Base-by-base conservation (phyloP, 31 red algal species). In the Odonthalia washingtoniensis region DNA sequence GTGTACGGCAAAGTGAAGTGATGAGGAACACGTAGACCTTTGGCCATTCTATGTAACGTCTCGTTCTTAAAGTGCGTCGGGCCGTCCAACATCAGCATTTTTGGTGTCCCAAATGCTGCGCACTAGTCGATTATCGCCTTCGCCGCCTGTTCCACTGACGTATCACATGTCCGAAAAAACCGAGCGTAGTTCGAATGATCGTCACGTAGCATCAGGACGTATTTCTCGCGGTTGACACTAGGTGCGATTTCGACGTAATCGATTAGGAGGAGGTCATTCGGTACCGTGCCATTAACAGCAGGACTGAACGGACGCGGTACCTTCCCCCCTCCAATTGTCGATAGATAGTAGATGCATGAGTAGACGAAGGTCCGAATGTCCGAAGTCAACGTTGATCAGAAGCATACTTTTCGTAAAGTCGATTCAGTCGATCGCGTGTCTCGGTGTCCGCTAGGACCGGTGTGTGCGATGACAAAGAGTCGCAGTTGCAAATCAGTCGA, bases 331-430 rank as follows among this genome's bases (percentile, higher is more conserved):
- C 66, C 66, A 32, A 70, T 9, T 28, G 66, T 32, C 66, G 66
- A 70, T 70, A 70, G 66, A 70, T 27, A 70, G 28, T 70, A 27
- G 34, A 70, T 70, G 66, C 66, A 70, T 12, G 66, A 9, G 34
- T 6, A 12, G 12, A 32, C 12, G 34, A 70, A 70, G 16, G 66
- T 12, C 12, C 28, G 9, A 27, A 70, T 37, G 66, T 70, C 16
- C 6, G 66, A 28, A 6, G 66, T 27, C 12, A 32, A 34, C 12
- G 66, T 70, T 70, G 66, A 70, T 27, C 16, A 70, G 9, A 34
- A 37, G 28, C 12, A 70, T 21, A 70, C 66, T 9, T 34, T 37
- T 37, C 31, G 26, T 37, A 32, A 32, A 27, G 66, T 27, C 12
- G 12, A 37, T 70, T 70, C 66, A 9, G 66, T 70, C 66, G 28